Evolutionary conservation across 192 early-diverging fungal species (phyloP), one percentile per base, ranked within the genome.

Genomic region (Coemansia sp.): DNA sequence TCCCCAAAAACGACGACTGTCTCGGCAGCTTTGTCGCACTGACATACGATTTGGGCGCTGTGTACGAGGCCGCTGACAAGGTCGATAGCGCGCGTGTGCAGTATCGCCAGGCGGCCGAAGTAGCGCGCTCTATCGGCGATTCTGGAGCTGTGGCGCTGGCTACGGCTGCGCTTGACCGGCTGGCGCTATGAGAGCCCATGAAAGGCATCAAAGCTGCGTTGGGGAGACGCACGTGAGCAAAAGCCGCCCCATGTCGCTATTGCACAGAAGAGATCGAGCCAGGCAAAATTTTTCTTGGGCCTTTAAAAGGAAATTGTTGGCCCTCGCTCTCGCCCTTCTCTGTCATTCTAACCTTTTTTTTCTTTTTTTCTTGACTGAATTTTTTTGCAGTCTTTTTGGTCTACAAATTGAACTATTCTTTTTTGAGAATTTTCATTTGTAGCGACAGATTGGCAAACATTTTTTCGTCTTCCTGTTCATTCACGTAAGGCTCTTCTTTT

Each of bases 1-100:
- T 77, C 59, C 68, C 74, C n/a, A 31, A 24, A n/a, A 82, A 74
- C 51, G 60, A 39, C 62, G 79, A 82, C 51, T 82, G 79, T 43
- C 62, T 77, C 57, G 59, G 61, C 67, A 74, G 79, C 74, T 82
- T 82, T 62, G 58, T 82, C 20, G 79, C 75, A 31, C 71, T 82
- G 50, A 68, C 74, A 1, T 82, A 82, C 42, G 70, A 70, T 33
- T 58, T 77, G 56, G 79, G 79, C 9, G 59, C 62, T 5, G 74
- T 82, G 21, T 82, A 82, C 37, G 74, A 82, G 66, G 68, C 74
- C 2, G 71, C 74, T 2, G 71, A 63, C 42, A 70, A 65, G 36
- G 10, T 14, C 14, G 62, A 74, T 7, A 69, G 63, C 51, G 79
- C 79, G 9, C 68, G 71, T 18, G 71, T 82, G 60, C 74, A 77